Conservation (phyloP, 1,284 basidiomycete genomes). For the Marasmius tenuissimus region DNA sequence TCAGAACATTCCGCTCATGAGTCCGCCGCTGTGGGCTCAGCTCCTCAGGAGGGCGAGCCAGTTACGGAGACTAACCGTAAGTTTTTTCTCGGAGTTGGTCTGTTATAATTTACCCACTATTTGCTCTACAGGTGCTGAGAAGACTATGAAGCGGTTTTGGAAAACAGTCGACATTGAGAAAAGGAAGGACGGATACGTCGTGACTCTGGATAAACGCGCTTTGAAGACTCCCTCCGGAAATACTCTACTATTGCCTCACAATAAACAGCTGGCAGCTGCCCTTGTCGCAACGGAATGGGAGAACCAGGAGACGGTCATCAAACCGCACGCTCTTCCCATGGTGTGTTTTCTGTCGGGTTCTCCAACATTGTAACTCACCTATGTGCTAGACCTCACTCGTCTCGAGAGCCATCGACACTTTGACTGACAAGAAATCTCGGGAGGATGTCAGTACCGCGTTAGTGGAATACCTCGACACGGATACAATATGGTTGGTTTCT, state of each 20-base stretch:
- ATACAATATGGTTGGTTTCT: constrained; percentile 83
- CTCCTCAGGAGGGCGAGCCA: constrained; percentile 35
- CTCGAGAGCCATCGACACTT: constrained; percentile 85
- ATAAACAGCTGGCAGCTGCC: constrained; percentile 75
- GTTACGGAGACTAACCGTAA: constrained; percentile 61
- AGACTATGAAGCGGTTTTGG: constrained; percentile 88
- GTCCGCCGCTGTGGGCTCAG: background rate
- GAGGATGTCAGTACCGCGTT: constrained; percentile 73
- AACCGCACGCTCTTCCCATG: constrained; percentile 90
- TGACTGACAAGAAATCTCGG: constrained; percentile 58
- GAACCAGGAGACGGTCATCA: constrained; percentile 83
- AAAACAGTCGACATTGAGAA: constrained; percentile 77
- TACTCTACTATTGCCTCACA: constrained; percentile 68
- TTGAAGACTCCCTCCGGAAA: constrained; percentile 88
- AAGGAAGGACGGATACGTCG: constrained; percentile 55
- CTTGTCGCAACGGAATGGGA: constrained; percentile 97
- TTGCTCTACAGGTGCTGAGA: constrained; percentile 71
- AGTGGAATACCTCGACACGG: constrained; percentile 90
- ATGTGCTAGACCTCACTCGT: constrained; percentile 80
- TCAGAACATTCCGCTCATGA: background rate
- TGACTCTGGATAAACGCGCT: constrained; percentile 84
- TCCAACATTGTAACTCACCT: constrained; percentile 2
- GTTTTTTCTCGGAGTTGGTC: constrained; percentile 15
- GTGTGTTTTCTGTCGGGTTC: constrained; percentile 43
- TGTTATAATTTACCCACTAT: constrained; percentile 6